Percentiles rank a stretch among this genome's conserved stretches.
These are phyloP conservation scores for Rhodotorula sp. DNA, from an alignment of 1,284 basidiomycete species.

Conservation along the genomic window DNA sequence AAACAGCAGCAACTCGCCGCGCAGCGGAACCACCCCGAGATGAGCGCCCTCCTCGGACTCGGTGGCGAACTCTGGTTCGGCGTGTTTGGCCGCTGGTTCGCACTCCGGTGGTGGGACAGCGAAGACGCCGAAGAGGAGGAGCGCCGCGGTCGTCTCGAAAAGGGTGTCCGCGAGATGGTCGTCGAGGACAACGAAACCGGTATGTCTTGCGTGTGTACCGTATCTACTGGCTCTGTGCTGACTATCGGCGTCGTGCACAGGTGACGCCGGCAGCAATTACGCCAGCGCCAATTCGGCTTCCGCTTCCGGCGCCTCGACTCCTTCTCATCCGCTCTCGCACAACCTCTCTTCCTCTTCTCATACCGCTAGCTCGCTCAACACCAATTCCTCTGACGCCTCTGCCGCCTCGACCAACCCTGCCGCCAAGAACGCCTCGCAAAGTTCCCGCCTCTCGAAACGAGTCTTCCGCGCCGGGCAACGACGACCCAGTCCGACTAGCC, in stretches of 20 bases:
- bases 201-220: conserved; percentile 1
- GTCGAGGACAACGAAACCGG: conserved; percentile 36
- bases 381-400: not conserved
- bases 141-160: conserved; percentile 28
- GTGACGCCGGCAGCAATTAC: conserved; percentile 1
- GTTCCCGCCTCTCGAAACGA: conserved; percentile 28
- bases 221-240: not conserved
- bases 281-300: conserved; percentile 9
- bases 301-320: conserved; percentile 18
- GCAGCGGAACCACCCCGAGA: conserved; percentile 22
- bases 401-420: conserved; percentile 12
- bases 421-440: conserved; percentile 9
- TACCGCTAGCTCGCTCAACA: conserved; percentile 8
- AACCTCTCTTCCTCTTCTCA: not conserved
- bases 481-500: conserved; percentile 40
- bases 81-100: conserved; percentile 43
- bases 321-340: conserved; percentile 11
- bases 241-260: not conserved
- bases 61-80: conserved; percentile 40
- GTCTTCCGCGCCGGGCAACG: conserved; percentile 43
- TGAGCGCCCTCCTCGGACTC: conserved; percentile 16
- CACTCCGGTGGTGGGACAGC: conserved; percentile 31
- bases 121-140: conserved; percentile 33
- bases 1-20: conserved; percentile 22
- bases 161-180: conserved; percentile 30